phyloP scores from a whole-genome alignment of 352 stramenopile species.

The Thraustotheca clavata region DNA sequence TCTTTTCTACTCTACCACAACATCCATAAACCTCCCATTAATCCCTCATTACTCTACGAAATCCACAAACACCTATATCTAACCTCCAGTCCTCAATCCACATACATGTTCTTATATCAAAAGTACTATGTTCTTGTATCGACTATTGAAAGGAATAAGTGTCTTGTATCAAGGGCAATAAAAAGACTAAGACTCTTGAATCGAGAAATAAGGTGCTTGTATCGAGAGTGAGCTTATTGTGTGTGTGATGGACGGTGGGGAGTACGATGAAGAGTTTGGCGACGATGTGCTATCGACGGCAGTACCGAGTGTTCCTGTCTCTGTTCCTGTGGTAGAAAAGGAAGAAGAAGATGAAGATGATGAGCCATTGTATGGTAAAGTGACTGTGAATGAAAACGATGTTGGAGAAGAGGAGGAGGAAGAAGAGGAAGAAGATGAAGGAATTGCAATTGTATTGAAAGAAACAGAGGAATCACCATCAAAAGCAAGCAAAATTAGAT shows the following conservation, averaged over 20 bases:
- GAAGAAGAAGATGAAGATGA: slow-evolving; percentile 56
- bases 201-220: not conserved
- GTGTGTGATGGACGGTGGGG: too few relatives aligned
- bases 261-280: slow-evolving; percentile 71
- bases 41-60: too few relatives aligned
- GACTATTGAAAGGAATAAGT: too few relatives aligned
- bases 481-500: slow-evolving; percentile 67
- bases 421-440: slow-evolving; percentile 75
- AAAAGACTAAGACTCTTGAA: too few relatives aligned
- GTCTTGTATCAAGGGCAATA: too few relatives aligned
- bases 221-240: too few relatives aligned
- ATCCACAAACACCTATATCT: too few relatives aligned
- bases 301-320: slow-evolving; percentile 16
- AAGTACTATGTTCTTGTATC: too few relatives aligned
- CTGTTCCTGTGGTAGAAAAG: slow-evolving; percentile 25
- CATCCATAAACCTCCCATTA: too few relatives aligned
- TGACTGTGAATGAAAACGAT: slow-evolving; percentile 57
- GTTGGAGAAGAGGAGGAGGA: slow-evolving; percentile 48
- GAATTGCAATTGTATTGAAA: slow-evolving; percentile 71
- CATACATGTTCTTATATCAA: too few relatives aligned
- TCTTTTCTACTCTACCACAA: too few relatives aligned
- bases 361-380: slow-evolving; percentile 58
- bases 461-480: slow-evolving; percentile 33
- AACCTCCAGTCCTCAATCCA: too few relatives aligned
- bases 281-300: slow-evolving; percentile 59